Conservation (phyloP, 148 eudicot species). For the Suaeda aralocaspica region DNA sequence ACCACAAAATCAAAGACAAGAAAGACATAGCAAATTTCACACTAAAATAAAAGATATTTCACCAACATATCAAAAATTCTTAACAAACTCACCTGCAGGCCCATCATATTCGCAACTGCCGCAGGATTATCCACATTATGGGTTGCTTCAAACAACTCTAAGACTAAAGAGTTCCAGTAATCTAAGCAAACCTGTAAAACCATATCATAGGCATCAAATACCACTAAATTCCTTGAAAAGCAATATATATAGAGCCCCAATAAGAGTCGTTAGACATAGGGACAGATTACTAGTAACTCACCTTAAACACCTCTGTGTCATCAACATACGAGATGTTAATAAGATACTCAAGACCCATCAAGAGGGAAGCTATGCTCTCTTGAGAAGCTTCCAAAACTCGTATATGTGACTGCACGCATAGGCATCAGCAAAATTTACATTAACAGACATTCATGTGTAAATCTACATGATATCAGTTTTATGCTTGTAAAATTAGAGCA, state of each 20-base stretch:
- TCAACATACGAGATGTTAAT: slow-evolving; percentile 90
- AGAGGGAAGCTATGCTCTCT: slow-evolving; percentile 66
- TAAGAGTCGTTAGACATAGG: neutral
- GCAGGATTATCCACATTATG: slow-evolving; percentile 77
- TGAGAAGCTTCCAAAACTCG: slow-evolving; percentile 74
- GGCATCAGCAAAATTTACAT: neutral
- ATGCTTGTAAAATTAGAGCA: too few relatives aligned
- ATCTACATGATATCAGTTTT: neutral
- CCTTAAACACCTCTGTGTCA: slow-evolving; percentile 99
- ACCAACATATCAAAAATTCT: neutral
- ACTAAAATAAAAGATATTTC: neutral
- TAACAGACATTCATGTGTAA: neutral
- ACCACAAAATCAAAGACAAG: neutral
- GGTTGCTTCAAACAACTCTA: slow-evolving; percentile 75
- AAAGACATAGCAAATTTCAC: neutral
- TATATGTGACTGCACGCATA: slow-evolving; percentile 71
- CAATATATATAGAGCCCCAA: neutral
- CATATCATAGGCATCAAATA: neutral
- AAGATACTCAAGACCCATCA: slow-evolving; percentile 86
- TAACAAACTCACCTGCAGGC: slow-evolving; percentile 53
- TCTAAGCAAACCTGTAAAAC: slow-evolving; percentile 85
- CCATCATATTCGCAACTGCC: slow-evolving; percentile 75
- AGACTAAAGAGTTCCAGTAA: slow-evolving; percentile 88
- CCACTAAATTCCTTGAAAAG: neutral
- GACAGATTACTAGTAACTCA: slow-evolving; percentile 16